These are phyloP conservation scores for Cryptococcus sp. DNA, from an alignment of 1,284 basidiomycete genomes.

Conservation along the genomic window DNA sequence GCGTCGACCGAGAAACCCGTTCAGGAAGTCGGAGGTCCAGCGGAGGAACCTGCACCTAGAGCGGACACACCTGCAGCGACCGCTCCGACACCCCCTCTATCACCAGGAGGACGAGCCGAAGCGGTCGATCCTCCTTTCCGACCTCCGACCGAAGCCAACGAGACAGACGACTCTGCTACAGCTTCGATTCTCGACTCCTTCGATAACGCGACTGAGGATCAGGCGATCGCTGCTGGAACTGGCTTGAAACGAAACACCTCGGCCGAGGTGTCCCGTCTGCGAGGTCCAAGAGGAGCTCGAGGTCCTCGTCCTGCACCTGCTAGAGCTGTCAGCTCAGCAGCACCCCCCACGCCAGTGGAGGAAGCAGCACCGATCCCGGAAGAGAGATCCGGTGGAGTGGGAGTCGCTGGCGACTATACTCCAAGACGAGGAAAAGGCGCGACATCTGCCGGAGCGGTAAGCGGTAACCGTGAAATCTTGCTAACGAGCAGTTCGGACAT, in stretches of 20 bases:
- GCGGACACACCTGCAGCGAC: no score
- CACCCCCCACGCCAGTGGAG: neutral
- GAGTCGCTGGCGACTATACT: slow-evolving; percentile 10
- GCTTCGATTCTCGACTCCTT: slow-evolving; percentile 9
- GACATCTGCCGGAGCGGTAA: slow-evolving; percentile 11
- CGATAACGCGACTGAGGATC: slow-evolving; percentile 17
- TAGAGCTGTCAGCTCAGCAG: slow-evolving; percentile 5
- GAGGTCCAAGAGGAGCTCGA: slow-evolving; percentile 39
- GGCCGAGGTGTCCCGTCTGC: slow-evolving; percentile 47
- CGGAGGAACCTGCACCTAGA: no score
- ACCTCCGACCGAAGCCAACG: neutral
- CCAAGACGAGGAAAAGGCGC: slow-evolving; percentile 6
- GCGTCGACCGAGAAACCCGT: no score
- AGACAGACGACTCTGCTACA: slow-evolving; percentile 12
- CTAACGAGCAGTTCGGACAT: slow-evolving; percentile 10
- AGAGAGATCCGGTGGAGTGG: slow-evolving; percentile 4
- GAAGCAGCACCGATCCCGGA: neutral
- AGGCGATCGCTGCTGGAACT: slow-evolving; percentile 24
- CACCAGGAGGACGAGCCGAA: no score
- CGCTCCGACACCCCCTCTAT: no score
- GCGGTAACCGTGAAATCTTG: neutral
- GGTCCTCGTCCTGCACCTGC: slow-evolving; percentile 34
- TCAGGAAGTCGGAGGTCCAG: no score
- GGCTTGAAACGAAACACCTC: slow-evolving; percentile 49
- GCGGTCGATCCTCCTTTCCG: no score